Base-by-base conservation (phyloP, 2,329 filamentous ascomycete genomes). In the Hypomyces rosellus region DNA sequence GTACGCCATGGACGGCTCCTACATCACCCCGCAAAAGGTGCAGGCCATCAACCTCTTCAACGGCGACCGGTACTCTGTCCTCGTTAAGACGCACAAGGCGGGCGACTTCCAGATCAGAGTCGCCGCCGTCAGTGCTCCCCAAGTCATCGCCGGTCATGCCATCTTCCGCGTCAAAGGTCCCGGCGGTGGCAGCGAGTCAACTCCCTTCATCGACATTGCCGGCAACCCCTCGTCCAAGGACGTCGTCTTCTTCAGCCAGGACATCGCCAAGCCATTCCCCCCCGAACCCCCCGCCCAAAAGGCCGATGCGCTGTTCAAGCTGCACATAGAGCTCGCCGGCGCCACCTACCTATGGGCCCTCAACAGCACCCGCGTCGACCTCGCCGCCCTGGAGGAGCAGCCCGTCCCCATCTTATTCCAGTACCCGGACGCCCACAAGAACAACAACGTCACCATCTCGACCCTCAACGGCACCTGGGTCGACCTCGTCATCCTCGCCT, bases 91-190 rank as follows among this genome's bases (percentile, higher is more conserved):
- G 4, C 63, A 73, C 39, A 69, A 72, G 38, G 59, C 69, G 1
- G 75, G 75, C 1, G 65, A 75, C 51, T 84, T 79, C 61, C 74
- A 73, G 6, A 74, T 84, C 33, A 78, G 82, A 3, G 67, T 77
- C 38, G 73, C 75, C 22, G 73, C 76, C 14, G 65, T 67, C 13
- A 69, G 67, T 30, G 62, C 70, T 2, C 72, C 75, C 11, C 82
- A 85, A 59, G 70, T 83, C 48, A 69, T 85, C 30, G 70, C 71
- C 13, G 80, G 75, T 1, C 70, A 73, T 15, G 80, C 76, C 1
- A 66, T 72, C 8, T 63, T 85, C 37, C 66, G 69, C 2, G 63
- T 71, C 14, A 50, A 55, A 3, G 58, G 58, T n/a, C 56, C 59
- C 53, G 58, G 54, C 20, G 30, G 37, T 13, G 15, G 30, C 4